These are phyloP conservation scores for Chrysoporthe cubensis DNA, from an alignment of 2,329 filamentous ascomycete genomes.

Conservation along the genomic window DNA sequence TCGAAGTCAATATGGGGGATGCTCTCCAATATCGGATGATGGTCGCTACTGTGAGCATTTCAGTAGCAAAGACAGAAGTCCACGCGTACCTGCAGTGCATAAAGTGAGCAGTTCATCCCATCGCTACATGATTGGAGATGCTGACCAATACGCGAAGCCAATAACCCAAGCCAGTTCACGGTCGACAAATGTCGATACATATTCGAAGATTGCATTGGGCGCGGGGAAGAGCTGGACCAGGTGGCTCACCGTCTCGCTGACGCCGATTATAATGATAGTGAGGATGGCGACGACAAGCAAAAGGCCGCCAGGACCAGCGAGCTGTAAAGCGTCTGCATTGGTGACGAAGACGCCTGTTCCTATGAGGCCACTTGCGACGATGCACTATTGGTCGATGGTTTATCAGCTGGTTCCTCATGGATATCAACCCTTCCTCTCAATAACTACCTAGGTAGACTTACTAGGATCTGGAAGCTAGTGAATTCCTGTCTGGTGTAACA, in stretches of 20 bases:
- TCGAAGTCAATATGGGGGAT: slow-evolving; percentile 22
- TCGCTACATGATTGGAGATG: background rate
- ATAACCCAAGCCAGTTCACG: slow-evolving; percentile 30
- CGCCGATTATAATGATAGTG: slow-evolving; percentile 26
- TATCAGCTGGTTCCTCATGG: background rate
- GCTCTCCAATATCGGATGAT: slow-evolving; percentile 23
- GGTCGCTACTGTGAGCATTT: slow-evolving; percentile 25
- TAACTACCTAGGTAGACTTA: slow-evolving; percentile 2
- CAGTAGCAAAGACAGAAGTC: slow-evolving; percentile 25
- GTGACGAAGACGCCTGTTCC: slow-evolving; percentile 30
- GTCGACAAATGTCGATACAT: slow-evolving; percentile 32
- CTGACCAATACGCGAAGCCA: slow-evolving; percentile 30
- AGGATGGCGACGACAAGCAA: slow-evolving; percentile 27
- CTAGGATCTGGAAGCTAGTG: slow-evolving; percentile 27
- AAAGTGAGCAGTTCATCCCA: background rate
- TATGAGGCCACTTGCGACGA: slow-evolving; percentile 28
- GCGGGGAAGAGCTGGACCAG: slow-evolving; percentile 31
- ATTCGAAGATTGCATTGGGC: slow-evolving; percentile 31
- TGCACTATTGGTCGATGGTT: slow-evolving; percentile 16
- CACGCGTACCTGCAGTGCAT: slow-evolving; percentile 17
- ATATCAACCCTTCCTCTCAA: background rate
- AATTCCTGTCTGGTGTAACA: slow-evolving; percentile 17
- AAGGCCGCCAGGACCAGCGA: slow-evolving; percentile 28
- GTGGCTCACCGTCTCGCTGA: slow-evolving; percentile 31
- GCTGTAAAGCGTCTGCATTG: slow-evolving; percentile 26